Percentiles rank a stretch among this genome's conserved stretches.
Evolutionary conservation across 169 alveolate genomes (phyloP).

Genomic region (Plasmodium gonderi): DNA sequence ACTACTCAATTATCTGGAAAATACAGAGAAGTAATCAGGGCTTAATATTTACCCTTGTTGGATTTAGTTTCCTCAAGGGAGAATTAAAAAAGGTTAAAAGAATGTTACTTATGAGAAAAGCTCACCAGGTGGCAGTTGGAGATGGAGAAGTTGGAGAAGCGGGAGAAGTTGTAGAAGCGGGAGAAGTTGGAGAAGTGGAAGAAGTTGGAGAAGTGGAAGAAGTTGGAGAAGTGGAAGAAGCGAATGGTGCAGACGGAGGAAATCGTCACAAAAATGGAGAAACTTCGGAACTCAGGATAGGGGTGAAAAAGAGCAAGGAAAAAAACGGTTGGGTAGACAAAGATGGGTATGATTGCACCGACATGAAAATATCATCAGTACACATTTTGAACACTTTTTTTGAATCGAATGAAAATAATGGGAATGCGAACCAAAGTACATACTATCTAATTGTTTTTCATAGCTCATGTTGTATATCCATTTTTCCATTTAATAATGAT

Average conservation of each 20-base stretch:
- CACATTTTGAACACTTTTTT: conserved; percentile 39
- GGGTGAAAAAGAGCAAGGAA: neutral
- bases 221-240: neutral
- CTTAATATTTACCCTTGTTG: conserved; percentile 12
- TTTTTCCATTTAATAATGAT: conserved; percentile 33
- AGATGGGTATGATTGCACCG: neutral
- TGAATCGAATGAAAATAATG: neutral
- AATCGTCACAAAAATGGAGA: neutral
- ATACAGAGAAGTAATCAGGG: neutral
- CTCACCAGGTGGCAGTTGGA: too few species aligned
- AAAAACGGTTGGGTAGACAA: neutral
- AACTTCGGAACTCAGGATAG: neutral
- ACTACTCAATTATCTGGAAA: conserved; percentile 27
- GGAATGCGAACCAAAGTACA: neutral
- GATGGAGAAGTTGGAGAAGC: too few species aligned
- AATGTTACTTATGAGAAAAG: too few species aligned
- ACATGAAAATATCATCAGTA: conserved; percentile 28
- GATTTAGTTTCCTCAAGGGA: conserved; percentile 12
- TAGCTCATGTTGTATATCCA: conserved; percentile 48
- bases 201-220: too few species aligned
- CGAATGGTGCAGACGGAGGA: neutral
- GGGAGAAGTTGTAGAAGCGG: too few species aligned
- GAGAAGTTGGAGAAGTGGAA: too few species aligned
- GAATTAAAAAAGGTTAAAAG: neutral
- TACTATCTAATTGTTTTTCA: conserved; percentile 54